Percentiles rank a stretch among this genome's conserved stretches.
Conservation (phyloP, 1,284 basidiomycete genomes). For the Moesziomyces parantarcticus region DNA sequence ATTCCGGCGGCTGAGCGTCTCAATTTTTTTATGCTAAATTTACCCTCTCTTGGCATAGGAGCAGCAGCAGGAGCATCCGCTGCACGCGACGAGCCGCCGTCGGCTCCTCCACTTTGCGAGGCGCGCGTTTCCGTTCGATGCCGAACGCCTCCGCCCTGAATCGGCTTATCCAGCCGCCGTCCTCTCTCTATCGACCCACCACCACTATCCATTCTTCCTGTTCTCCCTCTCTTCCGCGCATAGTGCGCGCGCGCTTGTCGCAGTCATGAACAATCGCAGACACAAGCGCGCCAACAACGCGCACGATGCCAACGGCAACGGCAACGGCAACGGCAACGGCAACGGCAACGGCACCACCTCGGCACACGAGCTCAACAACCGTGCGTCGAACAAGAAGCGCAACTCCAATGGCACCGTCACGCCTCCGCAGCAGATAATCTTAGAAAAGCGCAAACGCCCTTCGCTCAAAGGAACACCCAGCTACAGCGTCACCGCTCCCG, state of each 20-base stretch:
- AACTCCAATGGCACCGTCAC: slow-evolving; percentile 25
- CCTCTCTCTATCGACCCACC: neutral
- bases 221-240: neutral
- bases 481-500: slow-evolving; percentile 55
- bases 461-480: slow-evolving; percentile 32
- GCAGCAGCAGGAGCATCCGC: too few species aligned
- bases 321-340: slow-evolving; percentile 5
- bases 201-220: neutral
- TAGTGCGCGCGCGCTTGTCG: neutral
- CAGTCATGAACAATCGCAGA: slow-evolving; percentile 38
- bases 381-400: neutral
- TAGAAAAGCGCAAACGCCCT: slow-evolving; percentile 36
- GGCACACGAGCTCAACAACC: slow-evolving; percentile 24
- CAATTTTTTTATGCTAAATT: too few species aligned
- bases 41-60: too few species aligned
- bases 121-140: too few species aligned
- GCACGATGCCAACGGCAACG: neutral
- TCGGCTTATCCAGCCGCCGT: too few species aligned
- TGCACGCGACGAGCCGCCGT: too few species aligned
- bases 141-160: too few species aligned
- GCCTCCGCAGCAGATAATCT: slow-evolving; percentile 48
- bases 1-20: too few species aligned
- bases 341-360: slow-evolving; percentile 10
- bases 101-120: too few species aligned
- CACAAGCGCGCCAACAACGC: slow-evolving; percentile 20